Percentiles rank a stretch among this genome's conserved stretches.
Evolutionary conservation across 1,284 basidiomycete genomes (phyloP).

Genomic region (Cutaneotrichosporon sp.): DNA sequence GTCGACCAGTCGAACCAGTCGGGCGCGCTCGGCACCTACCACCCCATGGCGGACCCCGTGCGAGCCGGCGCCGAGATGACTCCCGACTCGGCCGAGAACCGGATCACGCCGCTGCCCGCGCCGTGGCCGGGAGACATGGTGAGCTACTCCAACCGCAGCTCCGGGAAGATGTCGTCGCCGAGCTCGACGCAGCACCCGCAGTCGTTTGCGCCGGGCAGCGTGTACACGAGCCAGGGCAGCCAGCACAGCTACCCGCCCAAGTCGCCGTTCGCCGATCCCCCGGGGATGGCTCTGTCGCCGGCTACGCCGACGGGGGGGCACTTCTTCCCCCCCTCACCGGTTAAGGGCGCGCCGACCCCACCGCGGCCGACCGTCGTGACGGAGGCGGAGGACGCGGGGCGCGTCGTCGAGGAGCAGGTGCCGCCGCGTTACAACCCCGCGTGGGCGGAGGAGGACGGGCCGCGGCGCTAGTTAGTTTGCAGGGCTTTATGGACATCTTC

Average conservation of each 20-base stretch:
- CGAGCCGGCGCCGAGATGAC: background rate
- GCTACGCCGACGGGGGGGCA: background rate
- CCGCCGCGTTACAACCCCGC: constrained; percentile 18
- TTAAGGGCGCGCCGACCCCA: background rate
- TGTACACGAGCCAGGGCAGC: background rate
- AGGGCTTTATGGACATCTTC: no score
- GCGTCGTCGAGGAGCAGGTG: constrained; percentile 6
- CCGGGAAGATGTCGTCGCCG: background rate
- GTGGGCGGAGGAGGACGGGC: constrained; percentile 10
- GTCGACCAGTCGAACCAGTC: constrained; percentile 1
- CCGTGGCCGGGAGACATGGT: constrained; percentile 1
- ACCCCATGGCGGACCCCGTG: background rate
- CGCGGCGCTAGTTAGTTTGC: no score
- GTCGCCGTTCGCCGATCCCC: background rate
- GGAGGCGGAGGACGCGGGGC: constrained; percentile 14
- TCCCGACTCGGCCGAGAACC: background rate
- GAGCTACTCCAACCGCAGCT: background rate
- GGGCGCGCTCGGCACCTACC: background rate
- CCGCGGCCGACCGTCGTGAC: background rate
- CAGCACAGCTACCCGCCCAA: background rate
- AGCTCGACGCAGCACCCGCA: background rate
- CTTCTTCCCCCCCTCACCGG: background rate
- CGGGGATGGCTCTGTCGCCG: background rate
- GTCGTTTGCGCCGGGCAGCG: background rate
- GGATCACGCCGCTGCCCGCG: background rate